Base-by-base conservation (phyloP, 164 flowering plant species). In the Sedum album region DNA sequence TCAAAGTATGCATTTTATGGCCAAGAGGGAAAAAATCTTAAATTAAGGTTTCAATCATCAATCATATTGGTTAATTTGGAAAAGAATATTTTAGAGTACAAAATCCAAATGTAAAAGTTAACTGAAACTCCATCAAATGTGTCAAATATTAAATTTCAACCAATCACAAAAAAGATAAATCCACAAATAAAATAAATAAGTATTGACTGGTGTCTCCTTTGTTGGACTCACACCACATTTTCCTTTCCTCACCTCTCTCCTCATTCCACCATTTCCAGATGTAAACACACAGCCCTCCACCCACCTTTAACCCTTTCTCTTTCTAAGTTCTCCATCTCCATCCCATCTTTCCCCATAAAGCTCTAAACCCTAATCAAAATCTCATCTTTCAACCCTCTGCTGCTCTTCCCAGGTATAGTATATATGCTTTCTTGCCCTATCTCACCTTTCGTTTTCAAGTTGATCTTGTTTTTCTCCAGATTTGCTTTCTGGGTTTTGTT, bases 401-500 rank as follows among this genome's bases (percentile, higher is more conserved):
- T 11, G 53, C 20, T n/a, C n/a, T n/a, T 18, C 15, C 15, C 53
- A 3, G 0, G 18, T 3, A 55, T 6, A 23, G 4, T 44, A n/a
- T n/a, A n/a, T n/a, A n/a, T 55, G 30, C 31, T n/a, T n/a, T n/a
- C n/a, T 18, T 18, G 57, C 26, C 60, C 60, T n/a, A n/a, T 55
- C 31, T 8, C 13, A 2, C 60, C 14, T 55, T 26, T 23, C 60
- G 15, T n/a, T 49, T 49, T 23, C 60, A 55, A 23, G 31, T 55
- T 55, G 60, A 25, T 55, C 60, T 55, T 55, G 14, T 10, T 55
- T 10, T 10, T 55, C 26, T 55, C 15, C 30, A 55, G 60, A 55
- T 55, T 55, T 55, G 31, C 60, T 55, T 55, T 23, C 60, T 55
- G 60, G 60, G 28, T 55, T 55, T 55, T 55, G 26, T 8, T 21